Evolutionary conservation across 1,284 basidiomycete genomes (phyloP).

Genomic region (Afroboletus lepidellus): DNA sequence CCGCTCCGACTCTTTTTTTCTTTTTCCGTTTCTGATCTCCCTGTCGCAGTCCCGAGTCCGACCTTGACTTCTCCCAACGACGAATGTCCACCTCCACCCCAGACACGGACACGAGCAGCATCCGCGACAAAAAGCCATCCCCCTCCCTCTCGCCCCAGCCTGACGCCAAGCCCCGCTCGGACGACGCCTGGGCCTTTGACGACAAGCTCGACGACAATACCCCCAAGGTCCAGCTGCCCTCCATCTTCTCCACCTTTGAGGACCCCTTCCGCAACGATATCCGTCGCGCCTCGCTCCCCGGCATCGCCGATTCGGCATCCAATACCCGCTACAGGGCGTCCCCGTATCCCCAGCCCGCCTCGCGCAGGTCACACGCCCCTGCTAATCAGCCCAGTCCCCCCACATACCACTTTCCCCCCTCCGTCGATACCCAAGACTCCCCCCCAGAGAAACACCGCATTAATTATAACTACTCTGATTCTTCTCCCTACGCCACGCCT

Average conservation of each 20-base stretch:
- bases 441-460: constrained; percentile 40
- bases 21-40: constrained; percentile 12
- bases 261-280: constrained; percentile 55
- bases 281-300: constrained; percentile 64
- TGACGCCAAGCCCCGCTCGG: constrained; percentile 40
- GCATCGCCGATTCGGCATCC: constrained; percentile 51
- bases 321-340: constrained; percentile 41
- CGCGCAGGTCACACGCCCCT: constrained; percentile 46
- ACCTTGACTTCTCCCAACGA: constrained; percentile 50
- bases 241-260: constrained; percentile 67
- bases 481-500: constrained; percentile 44
- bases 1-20: constrained; percentile 22
- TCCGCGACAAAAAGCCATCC: constrained; percentile 57
- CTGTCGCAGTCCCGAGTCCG: constrained; percentile 36
- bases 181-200: constrained; percentile 41
- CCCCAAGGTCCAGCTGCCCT: constrained; percentile 64
- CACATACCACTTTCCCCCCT: constrained; percentile 61
- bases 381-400: constrained; percentile 46
- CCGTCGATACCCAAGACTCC: constrained; percentile 38
- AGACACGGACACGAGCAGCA: constrained; percentile 59
- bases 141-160: constrained; percentile 54
- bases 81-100: constrained; percentile 64
- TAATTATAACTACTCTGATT: constrained; percentile 38
- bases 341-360: constrained; percentile 47
- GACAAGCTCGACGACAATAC: constrained; percentile 42